Evolutionary conservation across 169 alveolate species (phyloP), one percentile per base, ranked within the genome.

Genomic region (Plasmodium gallinaceum): DNA sequence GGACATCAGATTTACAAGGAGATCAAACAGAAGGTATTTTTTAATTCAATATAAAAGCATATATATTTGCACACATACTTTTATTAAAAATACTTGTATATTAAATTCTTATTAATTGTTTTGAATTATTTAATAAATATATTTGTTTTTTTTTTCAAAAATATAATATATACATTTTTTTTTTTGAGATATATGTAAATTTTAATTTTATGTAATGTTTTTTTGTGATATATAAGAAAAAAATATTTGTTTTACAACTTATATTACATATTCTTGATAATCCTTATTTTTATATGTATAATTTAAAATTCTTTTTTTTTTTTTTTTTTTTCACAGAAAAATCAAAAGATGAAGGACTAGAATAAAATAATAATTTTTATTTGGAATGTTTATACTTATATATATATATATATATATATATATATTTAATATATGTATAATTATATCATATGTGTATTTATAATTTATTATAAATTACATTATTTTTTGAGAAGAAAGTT

Each of bases 1-100:
- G 99, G 99, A 97, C 99, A 39, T 94, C 98, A 51, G 99, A 98
- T 91, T 94, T 96, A 57, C 95, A 94, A 52, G 90, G 93, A 65
- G 96, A 93, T 46, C 86, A 83, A 43, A 72, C 86, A 14, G 91
- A 83, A 61, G 87, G 87, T 72, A 72, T 42, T 20, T 8, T 12
- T 24, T 32, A 20, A 8, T 20, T 26, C 6, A 26, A 26, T 62
- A 48, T 48, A 48, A 12, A 7, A 0, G 18, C 7, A 48, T 48
- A 48, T 48, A 48, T 48, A 48, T 48, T 5, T 48, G 7, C 7
- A 48, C 7, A n/a, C 18, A 45, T 45, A 48, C 18, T 48, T 7
- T 48, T 12, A 12, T 48, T 48, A 48, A 12, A 12, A 10, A 48
- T 48, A 4, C 60, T 5, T 48, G 7, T 0, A 6, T 48, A 32